phyloP scores from a whole-genome alignment of 768 basidiomycete species.

The Agaricus blazei region DNA sequence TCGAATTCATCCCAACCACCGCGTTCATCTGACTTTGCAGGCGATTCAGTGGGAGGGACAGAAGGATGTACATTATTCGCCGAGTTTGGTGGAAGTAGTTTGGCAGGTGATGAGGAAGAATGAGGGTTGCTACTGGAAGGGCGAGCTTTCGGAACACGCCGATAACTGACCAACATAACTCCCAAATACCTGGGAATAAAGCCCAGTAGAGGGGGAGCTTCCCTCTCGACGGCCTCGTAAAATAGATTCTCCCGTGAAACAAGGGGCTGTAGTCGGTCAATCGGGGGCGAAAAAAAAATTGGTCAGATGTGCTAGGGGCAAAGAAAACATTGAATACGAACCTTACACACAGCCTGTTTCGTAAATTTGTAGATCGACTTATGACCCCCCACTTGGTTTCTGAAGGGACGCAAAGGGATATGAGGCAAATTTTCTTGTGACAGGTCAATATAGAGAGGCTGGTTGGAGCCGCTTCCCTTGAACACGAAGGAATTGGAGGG shows the following conservation, averaged over 20 bases:
- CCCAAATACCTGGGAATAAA: slow-evolving; percentile 99
- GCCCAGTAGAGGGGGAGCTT: slow-evolving; percentile 85
- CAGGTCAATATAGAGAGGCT: slow-evolving; percentile 25
- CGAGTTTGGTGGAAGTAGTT: slow-evolving; percentile 21
- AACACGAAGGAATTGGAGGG: slow-evolving; percentile 6
- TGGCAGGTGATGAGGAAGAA: slow-evolving; percentile 10
- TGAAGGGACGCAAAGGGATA: slow-evolving; percentile 91
- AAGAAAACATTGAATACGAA: slow-evolving; percentile 33
- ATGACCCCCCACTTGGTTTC: slow-evolving; percentile 97
- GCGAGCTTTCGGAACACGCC: slow-evolving; percentile 57
- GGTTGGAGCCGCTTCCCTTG: background rate
- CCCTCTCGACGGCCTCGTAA: slow-evolving; percentile 93
- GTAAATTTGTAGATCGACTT: slow-evolving; percentile 98
- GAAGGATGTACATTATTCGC: slow-evolving; percentile 17
- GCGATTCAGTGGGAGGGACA: slow-evolving; percentile 14
- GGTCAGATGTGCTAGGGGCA: slow-evolving; percentile 14
- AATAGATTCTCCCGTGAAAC: slow-evolving; percentile 97
- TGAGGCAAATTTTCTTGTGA: slow-evolving; percentile 68
- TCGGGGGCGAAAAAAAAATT: slow-evolving; percentile 6
- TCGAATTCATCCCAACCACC: slow-evolving; percentile 33
- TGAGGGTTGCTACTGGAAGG: background rate
- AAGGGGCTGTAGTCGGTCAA: slow-evolving; percentile 60
- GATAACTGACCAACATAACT: slow-evolving; percentile 97
- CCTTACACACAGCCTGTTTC: slow-evolving; percentile 97
- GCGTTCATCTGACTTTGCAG: slow-evolving; percentile 19